These are phyloP conservation scores for Breynia disticha DNA, from an alignment of 441 rosid genomes.

Conservation along the genomic window DNA sequence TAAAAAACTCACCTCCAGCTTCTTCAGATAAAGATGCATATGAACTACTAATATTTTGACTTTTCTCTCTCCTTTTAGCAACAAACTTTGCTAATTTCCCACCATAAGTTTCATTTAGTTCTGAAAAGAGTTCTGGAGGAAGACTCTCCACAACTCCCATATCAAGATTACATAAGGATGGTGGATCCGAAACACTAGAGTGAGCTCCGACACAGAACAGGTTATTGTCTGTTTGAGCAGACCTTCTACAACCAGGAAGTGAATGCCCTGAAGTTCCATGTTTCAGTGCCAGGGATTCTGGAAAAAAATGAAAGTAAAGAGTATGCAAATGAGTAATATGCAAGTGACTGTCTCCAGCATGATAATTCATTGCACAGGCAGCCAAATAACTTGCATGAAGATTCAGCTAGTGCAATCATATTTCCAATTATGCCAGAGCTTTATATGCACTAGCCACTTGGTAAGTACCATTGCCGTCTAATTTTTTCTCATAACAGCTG, in stretches of 20 bases:
- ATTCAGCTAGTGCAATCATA: too few relatives aligned
- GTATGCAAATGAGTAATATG: too few relatives aligned
- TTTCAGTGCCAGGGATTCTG: constrained; percentile 33
- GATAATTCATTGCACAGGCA: too few relatives aligned
- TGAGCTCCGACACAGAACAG: constrained; percentile 18
- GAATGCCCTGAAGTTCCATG: constrained; percentile 25
- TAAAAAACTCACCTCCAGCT: constrained; percentile 29
- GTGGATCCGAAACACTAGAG: constrained; percentile 32
- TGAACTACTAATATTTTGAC: constrained; percentile 20
- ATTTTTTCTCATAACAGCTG: too few relatives aligned
- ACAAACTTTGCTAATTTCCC: constrained; percentile 57
- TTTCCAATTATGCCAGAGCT: too few relatives aligned
- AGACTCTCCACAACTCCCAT: constrained; percentile 73
- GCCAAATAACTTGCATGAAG: too few relatives aligned
- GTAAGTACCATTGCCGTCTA: too few relatives aligned
- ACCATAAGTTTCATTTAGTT: constrained; percentile 72
- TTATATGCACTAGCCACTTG: too few relatives aligned
- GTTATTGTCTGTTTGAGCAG: constrained; percentile 25
- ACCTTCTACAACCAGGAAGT: constrained; percentile 18
- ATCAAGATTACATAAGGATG: constrained; percentile 68
- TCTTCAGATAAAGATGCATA: constrained; percentile 18
- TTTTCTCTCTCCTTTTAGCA: constrained; percentile 37
- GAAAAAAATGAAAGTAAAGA: not conserved
- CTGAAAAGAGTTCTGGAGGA: constrained; percentile 73
- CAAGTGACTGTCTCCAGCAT: too few relatives aligned